Conservation (phyloP, 768 basidiomycete genomes). For the Scleroderma bovista region DNA sequence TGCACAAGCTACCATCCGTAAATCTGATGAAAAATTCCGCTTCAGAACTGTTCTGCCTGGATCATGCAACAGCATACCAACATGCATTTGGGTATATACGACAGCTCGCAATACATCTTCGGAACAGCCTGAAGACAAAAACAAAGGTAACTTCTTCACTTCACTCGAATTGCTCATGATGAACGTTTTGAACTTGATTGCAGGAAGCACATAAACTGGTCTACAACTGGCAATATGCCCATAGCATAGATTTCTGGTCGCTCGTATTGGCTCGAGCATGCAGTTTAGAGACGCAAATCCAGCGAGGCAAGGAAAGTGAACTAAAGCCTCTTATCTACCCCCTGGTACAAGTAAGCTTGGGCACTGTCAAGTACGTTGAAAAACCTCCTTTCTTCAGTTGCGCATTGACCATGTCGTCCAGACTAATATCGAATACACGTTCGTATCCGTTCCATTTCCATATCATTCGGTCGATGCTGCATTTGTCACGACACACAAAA, state of each 20-base stretch:
- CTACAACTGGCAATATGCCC: slow-evolving; percentile 98
- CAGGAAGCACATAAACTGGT: slow-evolving; percentile 91
- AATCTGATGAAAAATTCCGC: slow-evolving; percentile 98
- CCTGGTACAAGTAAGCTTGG: slow-evolving; percentile 88
- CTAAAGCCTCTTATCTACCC: slow-evolving; percentile 91
- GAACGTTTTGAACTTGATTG: neutral
- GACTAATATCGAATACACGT: slow-evolving; percentile 84
- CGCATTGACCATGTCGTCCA: slow-evolving; percentile 26
- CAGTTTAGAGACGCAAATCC: slow-evolving; percentile 48
- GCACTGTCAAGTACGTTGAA: slow-evolving; percentile 77
- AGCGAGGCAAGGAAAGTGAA: slow-evolving; percentile 61
- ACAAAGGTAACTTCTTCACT: slow-evolving; percentile 53
- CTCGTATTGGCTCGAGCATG: slow-evolving; percentile 82
- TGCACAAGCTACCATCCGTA: slow-evolving; percentile 84
- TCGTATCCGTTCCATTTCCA: slow-evolving; percentile 96
- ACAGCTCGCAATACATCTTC: slow-evolving; percentile 86
- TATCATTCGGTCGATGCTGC: slow-evolving; percentile 80
- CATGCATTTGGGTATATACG: slow-evolving; percentile 96
- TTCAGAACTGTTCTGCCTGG: slow-evolving; percentile 80
- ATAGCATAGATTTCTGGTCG: slow-evolving; percentile 95
- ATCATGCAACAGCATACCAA: slow-evolving; percentile 74
- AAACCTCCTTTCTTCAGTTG: neutral
- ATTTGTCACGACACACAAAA: slow-evolving; percentile 76
- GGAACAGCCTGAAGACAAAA: slow-evolving; percentile 87
- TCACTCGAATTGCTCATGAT: slow-evolving; percentile 6